phyloP scores from a whole-genome alignment of 164 flowering plant species.

The Saururus chinensis region DNA sequence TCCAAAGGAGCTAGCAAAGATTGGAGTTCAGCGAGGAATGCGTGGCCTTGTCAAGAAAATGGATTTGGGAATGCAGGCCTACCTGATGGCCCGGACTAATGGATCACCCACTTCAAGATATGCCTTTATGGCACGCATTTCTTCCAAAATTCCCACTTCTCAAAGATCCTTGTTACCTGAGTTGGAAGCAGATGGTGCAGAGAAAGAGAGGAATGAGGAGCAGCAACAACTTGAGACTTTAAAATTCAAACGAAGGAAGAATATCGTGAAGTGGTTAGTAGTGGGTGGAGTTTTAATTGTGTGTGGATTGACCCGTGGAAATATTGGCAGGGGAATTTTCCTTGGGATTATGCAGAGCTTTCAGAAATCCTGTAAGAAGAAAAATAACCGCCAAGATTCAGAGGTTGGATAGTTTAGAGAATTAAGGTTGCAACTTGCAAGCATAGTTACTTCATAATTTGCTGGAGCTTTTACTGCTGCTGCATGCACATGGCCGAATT shows the following conservation, averaged over 20 bases:
- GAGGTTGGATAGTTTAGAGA: not conserved
- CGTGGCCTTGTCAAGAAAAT: slow-evolving; percentile 73
- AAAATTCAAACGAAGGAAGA: not conserved
- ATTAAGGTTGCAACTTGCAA: not conserved
- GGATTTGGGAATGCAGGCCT: slow-evolving; percentile 55
- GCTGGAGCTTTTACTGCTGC: too few relatives aligned
- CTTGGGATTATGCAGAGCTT: slow-evolving; percentile 5
- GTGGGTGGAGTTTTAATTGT: slow-evolving; percentile 9
- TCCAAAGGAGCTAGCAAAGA: slow-evolving; percentile 70
- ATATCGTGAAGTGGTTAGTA: slow-evolving; percentile 8
- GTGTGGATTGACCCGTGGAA: slow-evolving; percentile 3
- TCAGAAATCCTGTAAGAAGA: not conserved
- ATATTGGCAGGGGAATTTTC: slow-evolving; percentile 2
- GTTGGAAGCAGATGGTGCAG: not conserved
- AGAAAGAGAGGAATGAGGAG: slow-evolving; percentile 1
- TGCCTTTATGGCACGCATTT: slow-evolving; percentile 56
- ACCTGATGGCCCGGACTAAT: slow-evolving; percentile 36
- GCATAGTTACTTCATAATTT: too few relatives aligned
- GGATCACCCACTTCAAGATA: slow-evolving; percentile 30
- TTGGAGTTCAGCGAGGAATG: slow-evolving; percentile 68
- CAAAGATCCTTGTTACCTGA: not conserved
- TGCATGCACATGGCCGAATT: too few relatives aligned
- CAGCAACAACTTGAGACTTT: slow-evolving; percentile 1
- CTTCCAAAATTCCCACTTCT: slow-evolving; percentile 32
- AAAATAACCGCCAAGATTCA: not conserved